Evolutionary conservation across 345 rosid genomes (phyloP).

Genomic region (Eucalyptus tenuipes): DNA sequence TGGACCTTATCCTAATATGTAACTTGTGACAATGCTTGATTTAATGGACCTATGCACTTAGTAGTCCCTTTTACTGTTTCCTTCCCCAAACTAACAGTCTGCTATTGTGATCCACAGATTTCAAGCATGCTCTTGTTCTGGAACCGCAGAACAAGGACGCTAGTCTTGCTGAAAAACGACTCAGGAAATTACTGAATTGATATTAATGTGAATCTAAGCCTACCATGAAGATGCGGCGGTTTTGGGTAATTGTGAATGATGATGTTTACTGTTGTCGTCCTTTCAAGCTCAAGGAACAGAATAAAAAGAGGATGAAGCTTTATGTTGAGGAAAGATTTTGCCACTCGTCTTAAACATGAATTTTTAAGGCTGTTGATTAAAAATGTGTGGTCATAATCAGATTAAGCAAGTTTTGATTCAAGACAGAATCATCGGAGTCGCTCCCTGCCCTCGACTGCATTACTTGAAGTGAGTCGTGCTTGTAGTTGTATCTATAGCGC

Average conservation of each 20-base stretch:
- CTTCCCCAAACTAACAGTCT: not conserved
- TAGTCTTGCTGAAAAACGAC: slow-evolving; percentile 47
- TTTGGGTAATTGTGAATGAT: not conserved
- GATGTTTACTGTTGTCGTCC: not conserved
- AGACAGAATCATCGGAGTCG: not conserved
- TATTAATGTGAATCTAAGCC: not conserved
- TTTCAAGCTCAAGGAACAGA: not conserved
- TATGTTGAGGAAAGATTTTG: not conserved
- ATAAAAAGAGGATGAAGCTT: not conserved
- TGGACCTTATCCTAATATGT: not conserved
- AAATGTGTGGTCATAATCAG: not conserved
- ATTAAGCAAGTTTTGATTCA: not conserved
- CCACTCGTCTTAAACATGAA: not conserved
- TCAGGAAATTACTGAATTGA: slow-evolving; percentile 47
- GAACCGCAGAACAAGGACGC: slow-evolving; percentile 91
- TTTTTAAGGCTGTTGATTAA: not conserved
- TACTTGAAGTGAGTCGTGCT: not conserved
- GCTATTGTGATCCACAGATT: slow-evolving; percentile 36
- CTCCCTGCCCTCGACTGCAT: not conserved
- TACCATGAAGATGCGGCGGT: not conserved
- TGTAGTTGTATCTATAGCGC: not conserved
- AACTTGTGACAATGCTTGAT: not conserved
- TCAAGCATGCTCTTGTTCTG: slow-evolving; percentile 74
- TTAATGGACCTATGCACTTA: not conserved
- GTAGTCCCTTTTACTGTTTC: not conserved